Evolutionary conservation across 1,139 yeast species (phyloP).

Genomic region (Kazachstania sp.): DNA sequence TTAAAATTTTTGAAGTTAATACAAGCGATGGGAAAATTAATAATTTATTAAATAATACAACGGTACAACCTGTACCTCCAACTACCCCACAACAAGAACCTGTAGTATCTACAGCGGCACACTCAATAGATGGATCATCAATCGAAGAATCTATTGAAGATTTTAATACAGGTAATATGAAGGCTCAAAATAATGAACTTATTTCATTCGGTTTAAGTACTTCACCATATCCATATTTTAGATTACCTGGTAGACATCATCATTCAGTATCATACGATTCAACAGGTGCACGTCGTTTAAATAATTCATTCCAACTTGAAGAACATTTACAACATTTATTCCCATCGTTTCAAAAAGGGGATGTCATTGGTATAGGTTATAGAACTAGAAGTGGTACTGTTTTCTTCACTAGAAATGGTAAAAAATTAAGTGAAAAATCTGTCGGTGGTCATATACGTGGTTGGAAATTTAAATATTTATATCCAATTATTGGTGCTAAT

Average conservation of each 20-base stretch:
- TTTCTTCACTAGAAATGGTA: conserved; percentile 63
- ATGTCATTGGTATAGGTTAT: conserved; percentile 61
- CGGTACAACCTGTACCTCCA: not conserved
- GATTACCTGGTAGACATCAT: conserved; percentile 67
- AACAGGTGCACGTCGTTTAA: conserved; percentile 69
- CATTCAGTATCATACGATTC: conserved; percentile 84
- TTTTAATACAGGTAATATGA: conserved; percentile 3
- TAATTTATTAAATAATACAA: conserved; percentile 16
- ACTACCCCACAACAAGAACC: too few relatives aligned
- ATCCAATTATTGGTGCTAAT: conserved; percentile 84
- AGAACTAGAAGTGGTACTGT: conserved; percentile 53
- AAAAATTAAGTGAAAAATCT: conserved; percentile 54
- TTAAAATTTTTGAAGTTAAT: conserved; percentile 45
- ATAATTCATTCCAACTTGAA: conserved; percentile 65
- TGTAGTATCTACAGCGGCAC: not conserved
- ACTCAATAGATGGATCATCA: not conserved
- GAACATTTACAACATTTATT: conserved; percentile 44
- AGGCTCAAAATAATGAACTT: conserved; percentile 30
- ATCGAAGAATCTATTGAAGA: not conserved
- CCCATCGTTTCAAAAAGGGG: conserved; percentile 68
- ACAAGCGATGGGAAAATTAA: conserved; percentile 46
- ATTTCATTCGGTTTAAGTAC: conserved; percentile 75
- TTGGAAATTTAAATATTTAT: conserved; percentile 68
- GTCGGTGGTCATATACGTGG: conserved; percentile 74
- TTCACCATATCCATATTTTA: conserved; percentile 81